Evolutionary conservation across 805 yeast genomes (phyloP), one percentile per base, ranked within the genome.

Genomic region (Candida tibetensis): DNA sequence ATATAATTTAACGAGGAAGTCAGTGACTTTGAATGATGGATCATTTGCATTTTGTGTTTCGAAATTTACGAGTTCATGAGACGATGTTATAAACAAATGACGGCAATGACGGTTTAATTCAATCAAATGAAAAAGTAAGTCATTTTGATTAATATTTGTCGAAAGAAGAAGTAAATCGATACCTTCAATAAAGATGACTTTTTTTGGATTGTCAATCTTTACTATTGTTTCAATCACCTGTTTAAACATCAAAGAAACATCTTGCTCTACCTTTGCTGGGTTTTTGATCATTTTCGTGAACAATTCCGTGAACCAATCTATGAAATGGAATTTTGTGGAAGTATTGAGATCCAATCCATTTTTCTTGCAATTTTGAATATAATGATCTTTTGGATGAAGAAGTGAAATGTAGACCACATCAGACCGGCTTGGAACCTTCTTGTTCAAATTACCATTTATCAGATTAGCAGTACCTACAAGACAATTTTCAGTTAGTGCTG

Each of bases 401-500:
- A 53, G 74, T 1, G 72, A 71, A 1, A 66, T 55, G 22, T 65
- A 55, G 5, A 60, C 38, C 3, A 66, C 66, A 39, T 50, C 55
- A 13, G 66, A 53, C 40, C 68, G 54, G 16, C 38, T 44, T 4
- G 43, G 40, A 5, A 28, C 25, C 38, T 46, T 51, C 22, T 41
- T 47, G 13, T 32, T 45, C 16, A 58, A 45, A 34, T 60, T 71
- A 32, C 52, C 47, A 41, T 64, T 57, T 35, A 62, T 73, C 68
- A 48, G 68, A 28, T 37, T 66, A 48, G 62, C 69, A 33, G 79
- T 71, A 4, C 80, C 84, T 13, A 60, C 49, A 12, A 77, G 44
- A 17, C 68, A 59, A 25, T 68, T 70, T 48, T 82, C 87, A 6
- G 81, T 58, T 16, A 83, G 53, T 2, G 80, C 70, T 38, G 70